A percentile compares a stretch with the other conserved stretches of the same genome.
phyloP scores from a whole-genome alignment of 2,329 filamentous ascomycete species.

The Aspergillus fischeri region DNA sequence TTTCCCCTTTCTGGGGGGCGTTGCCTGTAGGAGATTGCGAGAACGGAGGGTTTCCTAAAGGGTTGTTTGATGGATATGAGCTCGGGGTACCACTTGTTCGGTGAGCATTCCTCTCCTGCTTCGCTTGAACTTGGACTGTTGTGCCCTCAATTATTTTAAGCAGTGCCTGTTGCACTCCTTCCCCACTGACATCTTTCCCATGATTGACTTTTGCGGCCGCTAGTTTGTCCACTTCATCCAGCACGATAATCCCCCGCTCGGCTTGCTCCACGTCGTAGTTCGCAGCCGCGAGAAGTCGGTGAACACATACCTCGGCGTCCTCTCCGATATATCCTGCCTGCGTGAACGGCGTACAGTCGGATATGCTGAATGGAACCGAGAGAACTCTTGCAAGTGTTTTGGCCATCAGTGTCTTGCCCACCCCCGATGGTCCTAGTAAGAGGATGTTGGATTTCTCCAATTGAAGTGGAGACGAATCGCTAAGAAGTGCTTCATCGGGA shows the following conservation, averaged over 20 bases:
- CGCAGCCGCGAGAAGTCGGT: slow-evolving; percentile 80
- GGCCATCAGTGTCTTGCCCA: slow-evolving; percentile 90
- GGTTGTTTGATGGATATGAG: slow-evolving; percentile 37
- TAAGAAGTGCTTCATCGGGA: slow-evolving; percentile 39
- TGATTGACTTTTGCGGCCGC: slow-evolving; percentile 82
- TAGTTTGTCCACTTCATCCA: slow-evolving; percentile 98
- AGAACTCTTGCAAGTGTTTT: slow-evolving; percentile 87
- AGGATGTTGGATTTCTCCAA: slow-evolving; percentile 96
- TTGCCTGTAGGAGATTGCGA: slow-evolving; percentile 26
- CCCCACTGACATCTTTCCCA: slow-evolving; percentile 89
- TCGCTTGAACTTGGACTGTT: slow-evolving; percentile 86
- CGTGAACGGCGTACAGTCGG: slow-evolving; percentile 92
- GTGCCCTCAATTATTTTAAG: slow-evolving; percentile 96
- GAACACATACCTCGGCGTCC: slow-evolving; percentile 93
- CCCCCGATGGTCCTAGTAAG: slow-evolving; percentile 84
- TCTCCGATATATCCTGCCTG: slow-evolving; percentile 97
- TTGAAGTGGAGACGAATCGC: slow-evolving; percentile 59
- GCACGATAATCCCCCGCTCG: slow-evolving; percentile 88
- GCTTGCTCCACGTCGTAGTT: slow-evolving; percentile 82
- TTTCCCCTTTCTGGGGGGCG: slow-evolving; percentile 51
- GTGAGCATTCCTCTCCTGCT: slow-evolving; percentile 49
- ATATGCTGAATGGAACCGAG: slow-evolving; percentile 94
- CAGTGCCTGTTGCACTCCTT: slow-evolving; percentile 93
- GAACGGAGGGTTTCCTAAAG: slow-evolving; percentile 29
- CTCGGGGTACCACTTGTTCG: slow-evolving; percentile 35